These are phyloP conservation scores for Glebionis coronaria DNA, from an alignment of 129 eudicot genomes.

Conservation along the genomic window DNA sequence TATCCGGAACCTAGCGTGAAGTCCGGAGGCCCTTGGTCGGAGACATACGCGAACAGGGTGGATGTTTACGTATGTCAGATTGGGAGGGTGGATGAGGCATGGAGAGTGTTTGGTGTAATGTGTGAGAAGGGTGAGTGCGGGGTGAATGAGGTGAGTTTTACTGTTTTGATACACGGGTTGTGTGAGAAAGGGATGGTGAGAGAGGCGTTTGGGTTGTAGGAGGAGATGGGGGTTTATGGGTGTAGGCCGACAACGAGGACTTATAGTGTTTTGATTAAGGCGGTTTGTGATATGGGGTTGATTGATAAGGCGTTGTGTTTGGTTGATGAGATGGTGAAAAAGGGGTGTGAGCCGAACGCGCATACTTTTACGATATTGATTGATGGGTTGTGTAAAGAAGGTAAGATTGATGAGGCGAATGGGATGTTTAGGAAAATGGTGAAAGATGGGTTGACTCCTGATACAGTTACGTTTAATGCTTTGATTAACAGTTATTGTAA, in stretches of 20 bases:
- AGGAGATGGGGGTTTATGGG: slow-evolving; percentile 35
- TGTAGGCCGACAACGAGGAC: slow-evolving; percentile 36
- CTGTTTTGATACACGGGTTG: slow-evolving; percentile 37
- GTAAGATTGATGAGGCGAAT: slow-evolving; percentile 44
- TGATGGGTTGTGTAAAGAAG: slow-evolving; percentile 31
- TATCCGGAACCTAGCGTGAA: too few species aligned
- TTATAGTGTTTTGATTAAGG: slow-evolving; percentile 42
- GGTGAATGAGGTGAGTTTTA: slow-evolving; percentile 38
- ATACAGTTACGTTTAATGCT: slow-evolving; percentile 34
- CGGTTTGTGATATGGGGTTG: slow-evolving; percentile 33
- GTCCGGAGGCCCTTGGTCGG: too few species aligned
- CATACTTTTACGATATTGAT: slow-evolving; percentile 38
- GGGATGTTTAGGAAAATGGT: slow-evolving; percentile 40
- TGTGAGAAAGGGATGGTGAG: slow-evolving; percentile 36
- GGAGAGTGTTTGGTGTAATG: slow-evolving; percentile 43
- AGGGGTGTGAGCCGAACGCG: slow-evolving; percentile 30
- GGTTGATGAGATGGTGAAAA: slow-evolving; percentile 42
- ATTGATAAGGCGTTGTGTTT: slow-evolving; percentile 29
- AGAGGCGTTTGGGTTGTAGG: slow-evolving; percentile 35
- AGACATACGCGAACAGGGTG: too few species aligned
- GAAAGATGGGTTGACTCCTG: slow-evolving; percentile 37
- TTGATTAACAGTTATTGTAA: slow-evolving; percentile 44
- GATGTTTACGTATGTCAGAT: slow-evolving; percentile 43
- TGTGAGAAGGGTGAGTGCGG: slow-evolving; percentile 30
- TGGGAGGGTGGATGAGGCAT: slow-evolving; percentile 30